phyloP scores from a whole-genome alignment of 2,329 filamentous ascomycete species.

The Fusarium poae region DNA sequence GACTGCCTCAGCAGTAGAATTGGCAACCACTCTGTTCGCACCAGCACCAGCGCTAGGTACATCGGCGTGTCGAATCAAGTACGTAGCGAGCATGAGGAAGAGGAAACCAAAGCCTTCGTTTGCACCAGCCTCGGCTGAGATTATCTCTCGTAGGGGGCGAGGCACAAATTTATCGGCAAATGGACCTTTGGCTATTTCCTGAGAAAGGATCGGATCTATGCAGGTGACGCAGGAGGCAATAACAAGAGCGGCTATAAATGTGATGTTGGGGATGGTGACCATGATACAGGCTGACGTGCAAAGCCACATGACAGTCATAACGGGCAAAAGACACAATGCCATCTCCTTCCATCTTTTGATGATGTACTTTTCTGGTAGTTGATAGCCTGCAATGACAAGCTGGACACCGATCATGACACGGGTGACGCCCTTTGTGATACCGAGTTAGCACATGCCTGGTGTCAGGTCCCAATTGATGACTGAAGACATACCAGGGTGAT shows the following conservation, averaged over 20 bases:
- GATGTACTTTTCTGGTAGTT: constrained; percentile 69
- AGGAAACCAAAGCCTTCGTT: constrained; percentile 74
- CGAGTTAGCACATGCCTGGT: not conserved
- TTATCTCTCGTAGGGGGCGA: constrained; percentile 69
- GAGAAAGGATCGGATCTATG: constrained; percentile 55
- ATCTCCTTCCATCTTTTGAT: constrained; percentile 65
- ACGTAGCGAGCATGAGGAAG: constrained; percentile 61
- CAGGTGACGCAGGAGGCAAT: constrained; percentile 73
- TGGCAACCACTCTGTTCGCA: not conserved
- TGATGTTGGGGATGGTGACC: constrained; percentile 67
- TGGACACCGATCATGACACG: constrained; percentile 73
- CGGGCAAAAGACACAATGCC: constrained; percentile 66
- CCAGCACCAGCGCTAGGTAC: constrained; percentile 32
- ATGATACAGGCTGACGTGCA: constrained; percentile 68
- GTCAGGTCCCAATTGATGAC: accelerated
- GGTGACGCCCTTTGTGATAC: constrained; percentile 56
- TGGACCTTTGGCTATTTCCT: constrained; percentile 44
- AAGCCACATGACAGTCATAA: constrained; percentile 74
- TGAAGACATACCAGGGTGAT: constrained; percentile 56
- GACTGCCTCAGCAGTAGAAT: not conserved
- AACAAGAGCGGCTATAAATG: constrained; percentile 66
- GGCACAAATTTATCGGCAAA: constrained; percentile 72
- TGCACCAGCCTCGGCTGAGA: constrained; percentile 72
- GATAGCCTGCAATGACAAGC: constrained; percentile 72
- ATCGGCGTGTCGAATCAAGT: constrained; percentile 43